phyloP scores from a whole-genome alignment of 371 early-diverging fungal genomes.

The Lichtheimia hyalospora region DNA sequence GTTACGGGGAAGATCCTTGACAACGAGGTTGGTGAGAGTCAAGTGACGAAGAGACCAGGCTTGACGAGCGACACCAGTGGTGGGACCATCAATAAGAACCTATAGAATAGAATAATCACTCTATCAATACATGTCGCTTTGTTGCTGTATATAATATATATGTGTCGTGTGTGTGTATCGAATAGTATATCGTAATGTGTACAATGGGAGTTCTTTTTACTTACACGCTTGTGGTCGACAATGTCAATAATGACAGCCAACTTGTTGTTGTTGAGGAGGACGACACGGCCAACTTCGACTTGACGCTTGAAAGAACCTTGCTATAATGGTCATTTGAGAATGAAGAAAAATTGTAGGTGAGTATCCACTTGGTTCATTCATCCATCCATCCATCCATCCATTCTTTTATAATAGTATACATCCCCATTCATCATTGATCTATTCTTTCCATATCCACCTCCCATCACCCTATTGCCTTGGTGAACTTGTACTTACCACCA shows the following conservation, averaged over 20 bases:
- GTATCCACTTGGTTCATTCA: conserved; percentile 4
- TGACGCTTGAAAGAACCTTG: conserved; percentile 81
- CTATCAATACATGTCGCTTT: background rate
- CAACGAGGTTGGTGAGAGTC: conserved; percentile 85
- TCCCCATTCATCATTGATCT: background rate
- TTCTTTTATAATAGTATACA: background rate
- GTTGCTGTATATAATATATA: background rate
- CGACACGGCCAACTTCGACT: conserved; percentile 98
- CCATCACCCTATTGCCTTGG: background rate
- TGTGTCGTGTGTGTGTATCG: background rate
- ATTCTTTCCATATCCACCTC: background rate
- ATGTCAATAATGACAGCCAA: conserved; percentile 98
- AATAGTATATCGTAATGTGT: background rate
- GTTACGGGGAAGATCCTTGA: conserved; percentile 87
- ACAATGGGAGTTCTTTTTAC: background rate
- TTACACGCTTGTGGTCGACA: conserved; percentile 95
- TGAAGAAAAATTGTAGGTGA: background rate
- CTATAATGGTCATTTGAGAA: conserved; percentile 17
- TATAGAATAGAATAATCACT: conserved; percentile 21
- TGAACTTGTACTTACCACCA: conserved; percentile 9
- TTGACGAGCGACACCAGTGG: conserved; percentile 92
- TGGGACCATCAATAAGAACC: conserved; percentile 97
- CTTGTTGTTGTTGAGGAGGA: conserved; percentile 94
- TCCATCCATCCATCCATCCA: conserved; percentile 13
- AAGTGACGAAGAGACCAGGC: conserved; percentile 84